These are phyloP conservation scores for Stygiomarasmius scandens DNA, from an alignment of 1,284 basidiomycete species.

Conservation along the genomic window DNA sequence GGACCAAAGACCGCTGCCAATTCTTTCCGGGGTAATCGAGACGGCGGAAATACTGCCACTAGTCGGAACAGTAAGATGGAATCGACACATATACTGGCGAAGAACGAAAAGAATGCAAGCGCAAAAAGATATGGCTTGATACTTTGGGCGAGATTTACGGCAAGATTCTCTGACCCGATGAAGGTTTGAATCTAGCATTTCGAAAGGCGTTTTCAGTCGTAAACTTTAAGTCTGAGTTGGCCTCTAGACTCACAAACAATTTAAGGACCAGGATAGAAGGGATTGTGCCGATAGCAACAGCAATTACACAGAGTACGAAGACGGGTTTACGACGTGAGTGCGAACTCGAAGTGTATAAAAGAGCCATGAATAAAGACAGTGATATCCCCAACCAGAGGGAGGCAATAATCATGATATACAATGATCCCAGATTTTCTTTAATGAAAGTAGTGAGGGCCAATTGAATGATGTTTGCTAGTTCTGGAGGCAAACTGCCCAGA, in stretches of 20 bases:
- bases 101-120: not conserved
- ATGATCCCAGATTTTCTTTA: not conserved
- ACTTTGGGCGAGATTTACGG: not conserved
- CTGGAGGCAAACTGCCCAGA: not conserved
- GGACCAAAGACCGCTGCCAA: conserved; percentile 17
- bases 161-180: not conserved
- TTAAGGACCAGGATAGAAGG: not conserved
- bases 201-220: not conserved
- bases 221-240: not conserved
- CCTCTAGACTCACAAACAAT: not conserved
- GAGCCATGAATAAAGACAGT: not conserved
- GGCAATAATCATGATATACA: not conserved
- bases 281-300: not conserved
- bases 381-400: not conserved
- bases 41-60: conserved; percentile 26
- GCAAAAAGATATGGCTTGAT: not conserved
- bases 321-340: not conserved
- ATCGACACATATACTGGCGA: not conserved
- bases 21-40: conserved; percentile 10
- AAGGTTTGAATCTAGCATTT: not conserved
- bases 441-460: not conserved
- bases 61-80: conserved; percentile 24
- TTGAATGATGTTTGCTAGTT: not conserved
- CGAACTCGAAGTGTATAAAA: not conserved
- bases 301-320: not conserved